A percentile compares a stretch with the other conserved stretches of the same genome.
Conservation (phyloP, 768 basidiomycete genomes). For the Phaeotremella skinneri region DNA sequence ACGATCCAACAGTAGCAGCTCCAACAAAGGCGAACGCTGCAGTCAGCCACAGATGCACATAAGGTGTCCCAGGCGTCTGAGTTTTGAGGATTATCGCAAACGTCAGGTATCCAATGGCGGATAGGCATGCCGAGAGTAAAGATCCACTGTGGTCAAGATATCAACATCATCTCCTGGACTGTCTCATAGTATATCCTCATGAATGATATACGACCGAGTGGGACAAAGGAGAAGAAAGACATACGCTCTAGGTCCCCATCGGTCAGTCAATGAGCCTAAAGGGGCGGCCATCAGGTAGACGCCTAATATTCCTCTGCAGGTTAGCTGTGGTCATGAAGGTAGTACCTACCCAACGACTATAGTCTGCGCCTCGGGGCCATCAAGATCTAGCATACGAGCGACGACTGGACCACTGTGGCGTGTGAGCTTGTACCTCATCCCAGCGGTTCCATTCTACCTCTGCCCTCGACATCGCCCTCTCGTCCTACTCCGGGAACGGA, state of each 20-base stretch:
- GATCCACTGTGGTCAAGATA: slow-evolving; percentile 27
- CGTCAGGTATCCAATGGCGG: slow-evolving; percentile 44
- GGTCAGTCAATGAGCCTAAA: slow-evolving; percentile 45
- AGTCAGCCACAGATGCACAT: slow-evolving; percentile 38
- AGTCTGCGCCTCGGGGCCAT: slow-evolving; percentile 41
- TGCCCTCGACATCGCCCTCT: neutral
- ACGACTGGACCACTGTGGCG: slow-evolving; percentile 42
- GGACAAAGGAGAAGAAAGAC: slow-evolving; percentile 11
- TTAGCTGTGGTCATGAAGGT: no score
- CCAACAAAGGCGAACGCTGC: slow-evolving; percentile 45
- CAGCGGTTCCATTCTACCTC: neutral
- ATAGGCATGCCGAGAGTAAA: slow-evolving; percentile 36
- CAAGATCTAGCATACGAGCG: slow-evolving; percentile 37
- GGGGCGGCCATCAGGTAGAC: slow-evolving; percentile 51
- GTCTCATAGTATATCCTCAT: no score
- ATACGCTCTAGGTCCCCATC: slow-evolving; percentile 48
- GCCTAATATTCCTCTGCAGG: slow-evolving; percentile 43
- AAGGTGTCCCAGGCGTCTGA: slow-evolving; percentile 28
- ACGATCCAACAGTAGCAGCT: slow-evolving; percentile 48
- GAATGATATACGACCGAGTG: no score
- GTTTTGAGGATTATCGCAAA: slow-evolving; percentile 38
- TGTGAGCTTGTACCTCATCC: neutral
- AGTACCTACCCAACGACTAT: slow-evolving; percentile 45
- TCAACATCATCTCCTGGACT: neutral
- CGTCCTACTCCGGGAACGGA: no score